phyloP scores from a whole-genome alignment of 768 basidiomycete genomes.

The Mycena galericulata region DNA sequence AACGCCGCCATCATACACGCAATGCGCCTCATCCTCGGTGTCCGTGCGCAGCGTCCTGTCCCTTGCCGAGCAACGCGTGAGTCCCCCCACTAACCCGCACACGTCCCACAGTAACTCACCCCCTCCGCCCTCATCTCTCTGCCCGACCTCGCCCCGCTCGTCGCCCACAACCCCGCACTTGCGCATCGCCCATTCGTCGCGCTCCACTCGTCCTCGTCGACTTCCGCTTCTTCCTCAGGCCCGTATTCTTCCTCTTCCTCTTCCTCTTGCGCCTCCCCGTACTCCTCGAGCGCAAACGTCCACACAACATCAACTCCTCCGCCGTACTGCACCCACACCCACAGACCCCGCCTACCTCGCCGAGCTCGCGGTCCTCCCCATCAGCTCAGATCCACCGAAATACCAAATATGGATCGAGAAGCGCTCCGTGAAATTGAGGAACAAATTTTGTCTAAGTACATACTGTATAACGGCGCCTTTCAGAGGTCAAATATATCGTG shows the following conservation, averaged over 20 bases:
- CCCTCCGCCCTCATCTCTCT: constrained; percentile 71
- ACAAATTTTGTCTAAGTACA: too few species aligned
- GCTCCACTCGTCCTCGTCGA: constrained; percentile 62
- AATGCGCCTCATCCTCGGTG: constrained; percentile 75
- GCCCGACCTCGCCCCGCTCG: constrained; percentile 73
- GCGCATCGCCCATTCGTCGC: constrained; percentile 60
- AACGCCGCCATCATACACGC: constrained; percentile 71
- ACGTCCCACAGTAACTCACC: constrained; percentile 56
- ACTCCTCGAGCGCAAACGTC: too few species aligned
- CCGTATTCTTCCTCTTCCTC: too few species aligned
- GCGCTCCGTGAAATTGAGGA: too few species aligned
- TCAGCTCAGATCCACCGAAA: too few species aligned
- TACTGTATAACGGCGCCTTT: too few species aligned
- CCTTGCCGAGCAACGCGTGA: constrained; percentile 80
- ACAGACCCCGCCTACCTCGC: background rate
- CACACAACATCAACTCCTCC: background rate
- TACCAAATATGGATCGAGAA: too few species aligned
- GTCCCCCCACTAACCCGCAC: background rate
- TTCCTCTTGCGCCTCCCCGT: too few species aligned
- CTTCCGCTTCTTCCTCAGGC: constrained; percentile 62
- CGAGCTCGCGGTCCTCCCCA: constrained; percentile 69
- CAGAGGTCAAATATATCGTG: too few species aligned
- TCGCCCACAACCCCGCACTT: constrained; percentile 75
- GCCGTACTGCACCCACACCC: background rate
- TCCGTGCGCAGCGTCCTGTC: constrained; percentile 79